Evolutionary conservation across 768 basidiomycete species (phyloP).

Genomic region (Cyathus striatus): DNA sequence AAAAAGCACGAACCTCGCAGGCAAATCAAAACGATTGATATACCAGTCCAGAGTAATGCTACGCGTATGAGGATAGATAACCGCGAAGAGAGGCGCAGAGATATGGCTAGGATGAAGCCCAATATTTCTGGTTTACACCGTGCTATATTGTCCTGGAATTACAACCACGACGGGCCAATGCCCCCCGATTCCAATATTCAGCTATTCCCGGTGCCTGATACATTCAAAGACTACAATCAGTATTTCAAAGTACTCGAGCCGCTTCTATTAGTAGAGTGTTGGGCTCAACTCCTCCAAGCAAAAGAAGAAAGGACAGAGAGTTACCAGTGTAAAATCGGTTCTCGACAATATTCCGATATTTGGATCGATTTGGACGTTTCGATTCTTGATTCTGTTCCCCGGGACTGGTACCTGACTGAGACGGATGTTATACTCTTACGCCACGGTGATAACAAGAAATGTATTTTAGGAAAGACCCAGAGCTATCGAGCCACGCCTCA

Average conservation of each 20-base stretch:
- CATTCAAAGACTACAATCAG: constrained; percentile 57
- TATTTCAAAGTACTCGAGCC: constrained; percentile 82
- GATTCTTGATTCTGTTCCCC: constrained; percentile 52
- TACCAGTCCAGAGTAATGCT: constrained; percentile 39
- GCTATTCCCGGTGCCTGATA: constrained; percentile 50
- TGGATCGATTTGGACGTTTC: constrained; percentile 77
- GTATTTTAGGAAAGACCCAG: constrained; percentile 63
- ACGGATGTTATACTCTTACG: constrained; percentile 82
- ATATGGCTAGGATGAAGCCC: constrained; percentile 71
- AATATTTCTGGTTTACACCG: constrained; percentile 78
- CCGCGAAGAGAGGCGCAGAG: constrained; percentile 57
- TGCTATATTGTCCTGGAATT: constrained; percentile 81
- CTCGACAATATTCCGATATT: constrained; percentile 70
- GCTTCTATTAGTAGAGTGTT: constrained; percentile 81
- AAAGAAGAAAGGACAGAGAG: constrained; percentile 58
- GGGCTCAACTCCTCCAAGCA: constrained; percentile 80
- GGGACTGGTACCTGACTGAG: constrained; percentile 74
- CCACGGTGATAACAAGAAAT: constrained; percentile 46
- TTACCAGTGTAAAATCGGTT: constrained; percentile 59
- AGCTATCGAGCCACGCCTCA: constrained; percentile 26
- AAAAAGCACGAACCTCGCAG: constrained; percentile 55
- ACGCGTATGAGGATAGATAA: constrained; percentile 46
- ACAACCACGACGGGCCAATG: constrained; percentile 55
- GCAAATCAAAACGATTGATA: constrained; percentile 58
- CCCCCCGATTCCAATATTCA: constrained; percentile 49